A percentile compares a stretch with the other conserved stretches of the same genome.
Conservation (phyloP, 2,329 filamentous ascomycete species). For the Aspergillus fumigatiaffinis region DNA sequence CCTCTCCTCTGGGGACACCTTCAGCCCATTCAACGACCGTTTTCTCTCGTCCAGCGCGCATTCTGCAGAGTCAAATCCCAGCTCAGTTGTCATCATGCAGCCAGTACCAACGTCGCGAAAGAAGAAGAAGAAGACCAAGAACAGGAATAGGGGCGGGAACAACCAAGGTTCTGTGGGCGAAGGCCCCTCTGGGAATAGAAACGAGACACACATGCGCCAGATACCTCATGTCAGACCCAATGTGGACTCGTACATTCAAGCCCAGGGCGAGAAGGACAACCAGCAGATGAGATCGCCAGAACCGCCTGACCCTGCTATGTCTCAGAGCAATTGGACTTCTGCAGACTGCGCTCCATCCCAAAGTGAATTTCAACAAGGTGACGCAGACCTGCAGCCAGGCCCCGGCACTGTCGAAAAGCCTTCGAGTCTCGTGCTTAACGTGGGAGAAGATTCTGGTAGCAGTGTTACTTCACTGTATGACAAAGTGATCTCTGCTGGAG, state of each 20-base stretch:
- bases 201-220: not conserved
- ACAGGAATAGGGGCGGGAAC: not conserved
- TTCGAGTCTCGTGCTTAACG: not conserved
- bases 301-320: not conserved
- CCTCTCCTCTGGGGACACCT: not conserved
- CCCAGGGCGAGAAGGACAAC: not conserved
- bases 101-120: slow-evolving; percentile 1
- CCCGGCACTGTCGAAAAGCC: not conserved
- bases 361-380: not conserved
- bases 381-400: not conserved
- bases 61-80: not conserved
- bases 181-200: not conserved
- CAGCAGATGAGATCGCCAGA: not conserved
- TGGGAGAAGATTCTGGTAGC: not conserved
- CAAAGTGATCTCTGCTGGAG: not conserved
- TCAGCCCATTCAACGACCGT: not conserved
- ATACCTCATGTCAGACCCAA: not conserved
- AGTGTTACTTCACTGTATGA: not conserved
- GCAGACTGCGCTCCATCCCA: not conserved
- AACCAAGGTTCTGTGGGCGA: not conserved
- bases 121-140: slow-evolving; percentile 9
- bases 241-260: not conserved
- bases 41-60: not conserved
- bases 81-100: not conserved
- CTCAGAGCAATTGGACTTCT: not conserved